Percentiles rank a stretch among this genome's conserved stretches.
These are phyloP conservation scores for Spinacia oleracea DNA, from an alignment of 179 eudicot genomes.

Conservation along the genomic window DNA sequence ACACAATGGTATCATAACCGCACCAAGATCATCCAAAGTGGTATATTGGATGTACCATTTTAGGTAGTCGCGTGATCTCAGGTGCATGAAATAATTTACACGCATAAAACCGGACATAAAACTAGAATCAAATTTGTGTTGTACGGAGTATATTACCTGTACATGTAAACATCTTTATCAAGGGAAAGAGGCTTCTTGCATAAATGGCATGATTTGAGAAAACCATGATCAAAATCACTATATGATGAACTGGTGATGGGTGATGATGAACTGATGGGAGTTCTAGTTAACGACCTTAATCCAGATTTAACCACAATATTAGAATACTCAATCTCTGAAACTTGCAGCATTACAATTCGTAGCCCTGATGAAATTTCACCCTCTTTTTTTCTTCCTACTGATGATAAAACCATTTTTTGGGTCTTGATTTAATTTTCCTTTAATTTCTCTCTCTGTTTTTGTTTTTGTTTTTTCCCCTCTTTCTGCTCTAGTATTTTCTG, in stretches of 20 bases:
- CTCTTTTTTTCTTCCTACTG: neutral
- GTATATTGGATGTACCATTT: too few relatives aligned
- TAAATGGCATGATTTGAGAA: slow-evolving; percentile 25
- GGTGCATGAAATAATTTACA: too few relatives aligned
- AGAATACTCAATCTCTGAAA: slow-evolving; percentile 17
- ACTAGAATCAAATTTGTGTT: neutral
- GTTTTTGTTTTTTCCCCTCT: neutral
- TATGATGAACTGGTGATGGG: neutral
- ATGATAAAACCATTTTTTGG: slow-evolving; percentile 16
- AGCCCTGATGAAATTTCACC: slow-evolving; percentile 20
- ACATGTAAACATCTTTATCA: slow-evolving; percentile 36
- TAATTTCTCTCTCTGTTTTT: too few relatives aligned
- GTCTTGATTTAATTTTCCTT: neutral
- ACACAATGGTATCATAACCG: too few relatives aligned
- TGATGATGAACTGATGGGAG: slow-evolving; percentile 7
- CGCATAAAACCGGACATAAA: neutral
- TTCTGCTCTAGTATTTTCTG: neutral
- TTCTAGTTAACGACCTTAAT: slow-evolving; percentile 23
- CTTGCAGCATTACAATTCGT: slow-evolving; percentile 21
- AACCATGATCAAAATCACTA: slow-evolving; percentile 6
- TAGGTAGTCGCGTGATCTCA: too few relatives aligned
- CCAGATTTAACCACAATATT: slow-evolving; percentile 36
- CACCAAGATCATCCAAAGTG: too few relatives aligned
- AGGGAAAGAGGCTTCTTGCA: slow-evolving; percentile 26
- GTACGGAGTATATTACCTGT: slow-evolving; percentile 23